Evolutionary conservation across 441 rosid species (phyloP).

Genomic region (Theobroma grandiflorum): DNA sequence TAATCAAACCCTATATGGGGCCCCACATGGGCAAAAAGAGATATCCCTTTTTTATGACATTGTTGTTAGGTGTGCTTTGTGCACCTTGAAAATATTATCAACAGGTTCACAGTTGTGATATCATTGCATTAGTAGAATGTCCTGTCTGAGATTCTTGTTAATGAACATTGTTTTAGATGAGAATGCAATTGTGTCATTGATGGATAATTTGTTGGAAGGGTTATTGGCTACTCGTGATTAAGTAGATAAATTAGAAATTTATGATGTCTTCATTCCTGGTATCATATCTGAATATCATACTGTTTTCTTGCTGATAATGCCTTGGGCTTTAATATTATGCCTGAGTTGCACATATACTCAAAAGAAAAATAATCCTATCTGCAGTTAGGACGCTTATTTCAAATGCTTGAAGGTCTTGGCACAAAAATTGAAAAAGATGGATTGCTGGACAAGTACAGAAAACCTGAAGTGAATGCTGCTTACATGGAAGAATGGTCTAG

Average conservation of each 20-base stretch:
- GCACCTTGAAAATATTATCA: neutral
- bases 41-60: neutral
- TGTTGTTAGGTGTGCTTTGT: neutral
- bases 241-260: neutral
- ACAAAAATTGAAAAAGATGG: slow-evolving; percentile 78
- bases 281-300: neutral
- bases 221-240: neutral
- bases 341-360: slow-evolving; percentile 5
- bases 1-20: neutral
- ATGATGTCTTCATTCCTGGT: neutral
- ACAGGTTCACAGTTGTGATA: neutral
- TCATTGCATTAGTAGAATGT: neutral
- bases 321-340: slow-evolving; percentile 2
- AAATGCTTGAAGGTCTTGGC: slow-evolving; percentile 93
- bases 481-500: slow-evolving; percentile 78
- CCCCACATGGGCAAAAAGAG: neutral
- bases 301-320: neutral
- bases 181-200: neutral
- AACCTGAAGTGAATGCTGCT: slow-evolving; percentile 66
- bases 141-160: neutral
- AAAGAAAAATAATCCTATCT: slow-evolving; percentile 29
- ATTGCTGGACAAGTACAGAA: slow-evolving; percentile 79
- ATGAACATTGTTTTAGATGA: neutral
- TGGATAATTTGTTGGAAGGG: neutral
- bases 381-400: slow-evolving; percentile 92